Percentiles rank a stretch among this genome's conserved stretches.
phyloP scores from a whole-genome alignment of 768 basidiomycete genomes.

The Lactarius vividus region DNA sequence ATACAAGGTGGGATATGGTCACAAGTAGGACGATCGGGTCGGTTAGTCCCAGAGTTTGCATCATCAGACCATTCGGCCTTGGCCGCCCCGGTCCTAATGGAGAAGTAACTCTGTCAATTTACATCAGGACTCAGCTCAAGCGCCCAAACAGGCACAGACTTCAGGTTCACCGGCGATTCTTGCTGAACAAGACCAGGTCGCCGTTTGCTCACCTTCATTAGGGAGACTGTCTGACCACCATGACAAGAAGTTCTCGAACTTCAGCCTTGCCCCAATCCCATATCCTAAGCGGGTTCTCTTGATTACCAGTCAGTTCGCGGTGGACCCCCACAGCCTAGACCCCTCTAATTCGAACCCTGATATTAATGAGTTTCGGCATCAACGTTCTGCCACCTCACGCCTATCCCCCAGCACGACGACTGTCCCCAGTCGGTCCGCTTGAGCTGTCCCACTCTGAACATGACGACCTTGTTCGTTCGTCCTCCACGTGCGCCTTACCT shows the following conservation, averaged over 20 bases:
- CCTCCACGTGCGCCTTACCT: slow-evolving; percentile 6
- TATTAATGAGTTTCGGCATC: background rate
- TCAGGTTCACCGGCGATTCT: background rate
- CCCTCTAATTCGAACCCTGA: background rate
- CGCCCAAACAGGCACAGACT: background rate
- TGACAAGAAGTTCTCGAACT: background rate
- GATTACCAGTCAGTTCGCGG: background rate
- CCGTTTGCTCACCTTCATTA: background rate
- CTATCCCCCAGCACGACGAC: background rate
- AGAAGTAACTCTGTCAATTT: background rate
- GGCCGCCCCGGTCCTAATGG: slow-evolving; percentile 4
- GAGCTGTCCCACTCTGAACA: slow-evolving; percentile 4
- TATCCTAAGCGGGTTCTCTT: background rate
- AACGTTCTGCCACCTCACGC: background rate
- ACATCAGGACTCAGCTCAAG: background rate
- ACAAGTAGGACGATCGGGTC: background rate
- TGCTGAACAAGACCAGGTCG: background rate
- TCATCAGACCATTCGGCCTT: background rate
- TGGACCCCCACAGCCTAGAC: background rate
- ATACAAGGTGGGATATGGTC: background rate
- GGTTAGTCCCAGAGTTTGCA: background rate
- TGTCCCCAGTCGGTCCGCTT: background rate
- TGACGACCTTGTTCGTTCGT: background rate
- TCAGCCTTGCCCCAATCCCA: background rate
- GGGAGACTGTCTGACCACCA: slow-evolving; percentile 4